Conservation (phyloP, 345 rosid genomes). For the Salix arbutifolia region DNA sequence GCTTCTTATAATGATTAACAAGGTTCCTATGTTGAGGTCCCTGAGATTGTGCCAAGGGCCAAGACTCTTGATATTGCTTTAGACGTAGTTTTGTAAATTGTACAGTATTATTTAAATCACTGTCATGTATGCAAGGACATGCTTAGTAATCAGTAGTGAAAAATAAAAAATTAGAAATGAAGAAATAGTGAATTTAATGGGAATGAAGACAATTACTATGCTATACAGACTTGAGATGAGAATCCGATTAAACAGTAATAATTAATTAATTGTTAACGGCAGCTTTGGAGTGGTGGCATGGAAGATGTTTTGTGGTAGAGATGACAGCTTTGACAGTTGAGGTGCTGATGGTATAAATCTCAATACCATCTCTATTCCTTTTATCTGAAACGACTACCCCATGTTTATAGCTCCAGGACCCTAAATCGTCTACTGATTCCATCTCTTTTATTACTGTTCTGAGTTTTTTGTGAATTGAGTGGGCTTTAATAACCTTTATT, state of each 20-base stretch:
- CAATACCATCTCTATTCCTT: background rate
- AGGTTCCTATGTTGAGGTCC: background rate
- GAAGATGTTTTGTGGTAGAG: background rate
- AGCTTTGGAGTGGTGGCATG: background rate
- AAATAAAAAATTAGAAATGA: background rate
- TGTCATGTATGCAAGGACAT: background rate
- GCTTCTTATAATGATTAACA: background rate
- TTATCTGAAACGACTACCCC: background rate
- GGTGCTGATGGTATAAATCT: background rate
- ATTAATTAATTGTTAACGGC: background rate
- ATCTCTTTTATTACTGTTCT: background rate
- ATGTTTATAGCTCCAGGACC: background rate
- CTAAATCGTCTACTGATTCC: background rate
- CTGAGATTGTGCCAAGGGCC: background rate
- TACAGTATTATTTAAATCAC: background rate
- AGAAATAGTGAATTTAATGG: background rate
- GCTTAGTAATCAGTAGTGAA: background rate
- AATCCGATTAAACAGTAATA: background rate
- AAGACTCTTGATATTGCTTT: background rate
- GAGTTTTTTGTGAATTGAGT: background rate
- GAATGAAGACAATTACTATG: background rate
- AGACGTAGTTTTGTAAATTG: background rate
- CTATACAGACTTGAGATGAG: background rate
- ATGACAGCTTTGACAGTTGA: background rate
- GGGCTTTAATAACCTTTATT: background rate